Conservation (phyloP, 2,329 filamentous ascomycete genomes). For the Fusarium marasasianum region DNA sequence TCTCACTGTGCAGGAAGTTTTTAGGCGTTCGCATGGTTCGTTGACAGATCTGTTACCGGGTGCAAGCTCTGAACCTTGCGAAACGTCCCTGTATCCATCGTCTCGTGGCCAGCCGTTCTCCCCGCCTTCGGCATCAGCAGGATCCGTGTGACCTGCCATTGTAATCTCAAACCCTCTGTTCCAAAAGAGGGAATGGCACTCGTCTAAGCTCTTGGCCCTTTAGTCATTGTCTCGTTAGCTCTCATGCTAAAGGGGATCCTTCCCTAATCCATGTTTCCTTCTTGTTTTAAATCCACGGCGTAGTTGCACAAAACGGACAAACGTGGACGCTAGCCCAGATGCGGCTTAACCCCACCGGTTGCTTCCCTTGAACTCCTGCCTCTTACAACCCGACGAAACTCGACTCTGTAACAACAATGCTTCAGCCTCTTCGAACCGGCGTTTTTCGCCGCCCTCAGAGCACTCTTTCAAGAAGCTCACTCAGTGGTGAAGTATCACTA, state of each 20-base stretch:
- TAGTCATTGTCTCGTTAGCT: not conserved
- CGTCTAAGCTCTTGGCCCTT: not conserved
- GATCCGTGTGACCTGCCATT: slow-evolving; percentile 36
- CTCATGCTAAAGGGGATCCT: not conserved
- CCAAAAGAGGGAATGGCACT: slow-evolving; percentile 15
- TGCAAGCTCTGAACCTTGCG: slow-evolving; percentile 21
- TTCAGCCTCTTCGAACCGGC: slow-evolving; percentile 47
- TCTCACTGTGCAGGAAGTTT: not conserved
- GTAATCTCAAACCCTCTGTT: slow-evolving; percentile 23
- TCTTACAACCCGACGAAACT: slow-evolving; percentile 53
- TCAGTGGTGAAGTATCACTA: not conserved
- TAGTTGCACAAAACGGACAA: slow-evolving; percentile 7
- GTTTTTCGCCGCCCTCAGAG: not conserved
- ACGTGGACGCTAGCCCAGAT: slow-evolving; percentile 9
- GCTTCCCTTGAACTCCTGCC: slow-evolving; percentile 36
- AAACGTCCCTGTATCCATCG: slow-evolving; percentile 17
- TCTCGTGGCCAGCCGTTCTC: slow-evolving; percentile 20
- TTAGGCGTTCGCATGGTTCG: slow-evolving; percentile 1
- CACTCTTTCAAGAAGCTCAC: slow-evolving; percentile 9
- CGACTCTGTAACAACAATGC: slow-evolving; percentile 58
- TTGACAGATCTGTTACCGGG: slow-evolving; percentile 28
- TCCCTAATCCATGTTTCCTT: slow-evolving; percentile 22
- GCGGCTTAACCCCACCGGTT: slow-evolving; percentile 14
- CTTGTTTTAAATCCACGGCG: slow-evolving; percentile 35
- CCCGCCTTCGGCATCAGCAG: slow-evolving; percentile 23